A percentile compares a stretch with the other conserved stretches of the same genome.
These are phyloP conservation scores for Datura wrightii DNA, from an alignment of 257 asterid species.

Conservation along the genomic window DNA sequence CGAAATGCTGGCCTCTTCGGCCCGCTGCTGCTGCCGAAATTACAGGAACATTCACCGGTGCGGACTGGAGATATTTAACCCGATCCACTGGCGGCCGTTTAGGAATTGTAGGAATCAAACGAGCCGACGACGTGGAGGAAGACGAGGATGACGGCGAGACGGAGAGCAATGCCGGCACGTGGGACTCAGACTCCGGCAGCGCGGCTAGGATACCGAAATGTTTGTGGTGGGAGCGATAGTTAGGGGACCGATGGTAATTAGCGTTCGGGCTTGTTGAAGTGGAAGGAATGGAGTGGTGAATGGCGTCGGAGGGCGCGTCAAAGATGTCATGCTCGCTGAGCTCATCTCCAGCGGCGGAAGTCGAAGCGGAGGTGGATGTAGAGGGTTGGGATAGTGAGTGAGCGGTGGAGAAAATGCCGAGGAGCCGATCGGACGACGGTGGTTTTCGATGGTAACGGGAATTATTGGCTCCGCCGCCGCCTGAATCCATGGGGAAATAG, in stretches of 20 bases:
- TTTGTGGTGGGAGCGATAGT: slow-evolving; percentile 31
- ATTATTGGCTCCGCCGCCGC: neutral
- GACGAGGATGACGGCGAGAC: slow-evolving; percentile 39
- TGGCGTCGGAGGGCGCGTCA: slow-evolving; percentile 43
- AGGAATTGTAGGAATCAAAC: slow-evolving; percentile 51
- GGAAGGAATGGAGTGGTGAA: slow-evolving; percentile 40
- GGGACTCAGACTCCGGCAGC: slow-evolving; percentile 47
- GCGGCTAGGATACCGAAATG: slow-evolving; percentile 67
- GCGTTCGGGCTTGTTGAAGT: slow-evolving; percentile 33
- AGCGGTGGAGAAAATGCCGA: slow-evolving; percentile 40
- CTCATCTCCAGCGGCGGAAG: slow-evolving; percentile 48
- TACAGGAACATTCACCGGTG: slow-evolving; percentile 72
- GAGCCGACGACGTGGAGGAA: slow-evolving; percentile 50
- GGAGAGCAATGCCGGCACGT: slow-evolving; percentile 24
- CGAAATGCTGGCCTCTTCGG: slow-evolving; percentile 48
- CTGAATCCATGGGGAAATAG: slow-evolving; percentile 6
- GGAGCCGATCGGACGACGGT: slow-evolving; percentile 45
- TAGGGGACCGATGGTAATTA: slow-evolving; percentile 13
- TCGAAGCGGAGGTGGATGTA: slow-evolving; percentile 34
- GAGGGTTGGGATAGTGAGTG: neutral
- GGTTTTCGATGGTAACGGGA: slow-evolving; percentile 35
- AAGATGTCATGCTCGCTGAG: slow-evolving; percentile 71
- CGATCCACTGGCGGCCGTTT: slow-evolving; percentile 49
- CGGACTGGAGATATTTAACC: slow-evolving; percentile 52
- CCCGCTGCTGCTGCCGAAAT: slow-evolving; percentile 46